Percentiles rank a stretch among this genome's conserved stretches.
Evolutionary conservation across 2,329 filamentous ascomycete species (phyloP).

Genomic region (Zalaria obscura): DNA sequence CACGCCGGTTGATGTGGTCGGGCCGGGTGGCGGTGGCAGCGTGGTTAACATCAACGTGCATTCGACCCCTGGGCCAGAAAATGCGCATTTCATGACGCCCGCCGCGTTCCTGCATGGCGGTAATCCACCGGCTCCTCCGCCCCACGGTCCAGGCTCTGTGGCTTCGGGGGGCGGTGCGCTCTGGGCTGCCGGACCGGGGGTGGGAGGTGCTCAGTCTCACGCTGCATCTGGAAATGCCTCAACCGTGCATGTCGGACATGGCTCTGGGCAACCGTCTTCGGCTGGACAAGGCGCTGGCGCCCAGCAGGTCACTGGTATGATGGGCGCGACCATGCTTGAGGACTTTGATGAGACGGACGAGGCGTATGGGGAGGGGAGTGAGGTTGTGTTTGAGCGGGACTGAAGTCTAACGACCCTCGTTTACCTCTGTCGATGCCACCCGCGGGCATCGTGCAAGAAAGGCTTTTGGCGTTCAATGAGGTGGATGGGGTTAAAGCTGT

Average conservation of each 20-base stretch:
- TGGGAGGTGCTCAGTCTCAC: constrained; percentile 2
- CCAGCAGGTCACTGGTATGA: constrained; percentile 22
- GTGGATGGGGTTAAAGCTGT: no score
- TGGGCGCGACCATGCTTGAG: constrained; percentile 22
- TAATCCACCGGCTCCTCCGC: not conserved
- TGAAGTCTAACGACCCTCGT: not conserved
- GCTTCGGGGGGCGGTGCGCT: constrained; percentile 5
- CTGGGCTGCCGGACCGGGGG: constrained; percentile 7
- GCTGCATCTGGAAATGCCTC: constrained; percentile 1
- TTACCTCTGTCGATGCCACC: no score
- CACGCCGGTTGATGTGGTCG: constrained; percentile 4
- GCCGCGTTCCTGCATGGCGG: no score
- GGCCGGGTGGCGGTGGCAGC: not conserved
- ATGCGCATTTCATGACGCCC: not conserved
- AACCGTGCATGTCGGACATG: constrained; percentile 7
- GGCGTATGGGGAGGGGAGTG: constrained; percentile 30
- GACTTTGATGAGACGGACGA: constrained; percentile 26
- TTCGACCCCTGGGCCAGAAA: not conserved
- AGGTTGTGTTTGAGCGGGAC: constrained; percentile 21
- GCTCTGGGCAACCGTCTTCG: not conserved
- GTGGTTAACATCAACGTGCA: constrained; percentile 20
- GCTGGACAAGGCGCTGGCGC: constrained; percentile 7
- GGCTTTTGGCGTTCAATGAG: no score
- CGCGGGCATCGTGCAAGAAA: no score
- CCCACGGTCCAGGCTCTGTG: not conserved